A percentile compares a stretch with the other conserved stretches of the same genome.
Evolutionary conservation across 2,329 filamentous ascomycete species (phyloP).

Genomic region (Penicillium freii): DNA sequence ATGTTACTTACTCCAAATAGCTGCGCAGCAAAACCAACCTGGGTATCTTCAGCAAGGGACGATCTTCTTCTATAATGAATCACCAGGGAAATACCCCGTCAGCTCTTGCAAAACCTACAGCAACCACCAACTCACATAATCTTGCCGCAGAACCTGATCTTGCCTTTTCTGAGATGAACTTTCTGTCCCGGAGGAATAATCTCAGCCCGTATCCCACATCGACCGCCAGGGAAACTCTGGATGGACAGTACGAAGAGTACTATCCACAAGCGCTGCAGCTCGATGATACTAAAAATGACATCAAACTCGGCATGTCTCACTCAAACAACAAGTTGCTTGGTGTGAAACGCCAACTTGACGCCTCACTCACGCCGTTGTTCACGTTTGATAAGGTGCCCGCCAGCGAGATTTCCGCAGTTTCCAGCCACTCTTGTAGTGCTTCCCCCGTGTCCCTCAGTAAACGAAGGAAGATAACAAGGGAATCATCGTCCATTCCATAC

Average conservation of each 20-base stretch:
- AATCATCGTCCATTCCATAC: conserved; percentile 9
- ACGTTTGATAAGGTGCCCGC: neutral
- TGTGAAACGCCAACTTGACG: neutral
- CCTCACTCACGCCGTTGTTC: neutral
- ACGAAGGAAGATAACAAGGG: neutral
- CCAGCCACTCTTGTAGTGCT: too few species aligned
- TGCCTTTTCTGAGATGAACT: conserved; percentile 26
- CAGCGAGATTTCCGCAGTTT: neutral
- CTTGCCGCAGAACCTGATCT: conserved; percentile 13
- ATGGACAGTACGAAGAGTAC: neutral
- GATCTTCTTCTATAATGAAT: conserved; percentile 33
- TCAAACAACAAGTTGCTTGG: neutral
- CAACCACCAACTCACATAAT: neutral
- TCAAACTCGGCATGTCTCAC: neutral
- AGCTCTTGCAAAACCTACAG: neutral
- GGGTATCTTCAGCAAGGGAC: conserved; percentile 40
- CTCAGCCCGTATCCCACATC: neutral
- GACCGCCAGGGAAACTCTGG: neutral
- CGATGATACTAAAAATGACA: neutral
- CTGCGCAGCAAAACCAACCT: conserved; percentile 21
- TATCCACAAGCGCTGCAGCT: neutral
- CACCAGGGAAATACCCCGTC: conserved; percentile 17
- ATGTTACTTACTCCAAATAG: conserved; percentile 18
- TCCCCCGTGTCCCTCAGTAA: neutral
- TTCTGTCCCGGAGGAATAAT: conserved; percentile 13